Evolutionary conservation across 176 grass and related monocot genomes (phyloP).

Genomic region (Aechmea fasciata): DNA sequence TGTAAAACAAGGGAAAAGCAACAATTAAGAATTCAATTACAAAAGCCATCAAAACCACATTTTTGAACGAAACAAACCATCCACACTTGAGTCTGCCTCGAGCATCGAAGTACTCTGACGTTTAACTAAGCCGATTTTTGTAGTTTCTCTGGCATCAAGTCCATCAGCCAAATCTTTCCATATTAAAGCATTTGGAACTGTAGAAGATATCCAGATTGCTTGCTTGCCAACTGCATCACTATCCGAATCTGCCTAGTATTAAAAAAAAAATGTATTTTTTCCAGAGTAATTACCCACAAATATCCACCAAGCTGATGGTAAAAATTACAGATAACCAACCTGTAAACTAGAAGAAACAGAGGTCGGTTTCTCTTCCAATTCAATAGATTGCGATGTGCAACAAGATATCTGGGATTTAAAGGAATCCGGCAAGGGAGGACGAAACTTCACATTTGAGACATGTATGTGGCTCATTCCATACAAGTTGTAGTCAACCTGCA

Average conservation of each 20-base stretch:
- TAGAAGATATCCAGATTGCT: constrained; percentile 70
- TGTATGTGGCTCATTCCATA: constrained; percentile 96
- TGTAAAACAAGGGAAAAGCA: constrained; percentile 30
- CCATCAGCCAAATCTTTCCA: constrained; percentile 33
- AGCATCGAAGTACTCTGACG: constrained; percentile 88
- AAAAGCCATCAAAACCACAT: constrained; percentile 14
- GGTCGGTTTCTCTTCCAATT: constrained; percentile 27
- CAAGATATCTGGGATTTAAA: constrained; percentile 38
- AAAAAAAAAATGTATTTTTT: constrained; percentile 5
- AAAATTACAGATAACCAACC: constrained; percentile 15
- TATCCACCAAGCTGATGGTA: constrained; percentile 9
- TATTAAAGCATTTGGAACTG: constrained; percentile 49
- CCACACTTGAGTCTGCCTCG: constrained; percentile 69
- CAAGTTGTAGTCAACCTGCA: constrained; percentile 92
- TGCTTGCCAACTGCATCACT: constrained; percentile 25
- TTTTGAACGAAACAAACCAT: constrained; percentile 34
- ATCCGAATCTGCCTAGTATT: constrained; percentile 55
- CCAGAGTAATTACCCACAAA: neutral
- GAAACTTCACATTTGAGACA: constrained; percentile 80
- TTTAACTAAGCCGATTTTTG: constrained; percentile 16
- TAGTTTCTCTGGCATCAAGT: constrained; percentile 16
- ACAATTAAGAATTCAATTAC: constrained; percentile 21
- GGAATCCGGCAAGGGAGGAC: constrained; percentile 62
- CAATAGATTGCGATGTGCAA: constrained; percentile 23
- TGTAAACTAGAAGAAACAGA: constrained; percentile 17